Percentiles rank a stretch among this genome's conserved stretches.
phyloP scores from a whole-genome alignment of 495 filamentous ascomycete species.

The Lentithecium fluviatile region DNA sequence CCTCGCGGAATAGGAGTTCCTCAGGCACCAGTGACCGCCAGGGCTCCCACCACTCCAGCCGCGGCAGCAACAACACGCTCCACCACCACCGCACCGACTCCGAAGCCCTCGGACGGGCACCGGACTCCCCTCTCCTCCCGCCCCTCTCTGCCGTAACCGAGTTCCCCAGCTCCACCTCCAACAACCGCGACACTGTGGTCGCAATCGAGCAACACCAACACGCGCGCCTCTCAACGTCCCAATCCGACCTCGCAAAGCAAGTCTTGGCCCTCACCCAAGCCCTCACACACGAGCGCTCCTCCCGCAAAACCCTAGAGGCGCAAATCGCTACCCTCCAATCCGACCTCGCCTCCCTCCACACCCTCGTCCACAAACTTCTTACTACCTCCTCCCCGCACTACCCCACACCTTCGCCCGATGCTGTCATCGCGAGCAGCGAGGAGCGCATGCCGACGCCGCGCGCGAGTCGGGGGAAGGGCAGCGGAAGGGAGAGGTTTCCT shows the following conservation, averaged over 20 bases:
- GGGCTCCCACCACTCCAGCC: slow-evolving; percentile 22
- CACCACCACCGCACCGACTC: slow-evolving; percentile 1
- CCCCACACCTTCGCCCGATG: slow-evolving; percentile 31
- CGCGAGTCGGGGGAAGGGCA: not conserved
- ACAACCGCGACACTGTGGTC: not conserved
- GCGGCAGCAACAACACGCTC: slow-evolving; percentile 22
- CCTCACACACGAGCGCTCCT: slow-evolving; percentile 25
- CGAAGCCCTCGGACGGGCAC: not conserved
- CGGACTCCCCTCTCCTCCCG: slow-evolving; percentile 16
- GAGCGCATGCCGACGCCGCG: slow-evolving; percentile 26
- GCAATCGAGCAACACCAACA: not conserved
- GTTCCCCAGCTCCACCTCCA: not conserved
- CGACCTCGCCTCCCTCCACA: slow-evolving; percentile 26
- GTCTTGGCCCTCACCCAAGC: slow-evolving; percentile 14
- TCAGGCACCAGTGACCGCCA: slow-evolving; percentile 26
- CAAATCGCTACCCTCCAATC: slow-evolving; percentile 25
- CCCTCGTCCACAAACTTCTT: slow-evolving; percentile 19
- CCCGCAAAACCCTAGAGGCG: slow-evolving; percentile 30
- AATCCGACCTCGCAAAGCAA: slow-evolving; percentile 10
- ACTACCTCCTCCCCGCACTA: not conserved
- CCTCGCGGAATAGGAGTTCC: slow-evolving; percentile 21
- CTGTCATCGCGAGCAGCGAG: slow-evolving; percentile 19
- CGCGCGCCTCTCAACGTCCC: slow-evolving; percentile 1
- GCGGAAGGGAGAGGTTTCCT: too few relatives aligned
- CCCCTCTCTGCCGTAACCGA: slow-evolving; percentile 23